Percentiles rank a stretch among this genome's conserved stretches.
Conservation (phyloP, 2,329 filamentous ascomycete species). For the Lithohypha guttulata region DNA sequence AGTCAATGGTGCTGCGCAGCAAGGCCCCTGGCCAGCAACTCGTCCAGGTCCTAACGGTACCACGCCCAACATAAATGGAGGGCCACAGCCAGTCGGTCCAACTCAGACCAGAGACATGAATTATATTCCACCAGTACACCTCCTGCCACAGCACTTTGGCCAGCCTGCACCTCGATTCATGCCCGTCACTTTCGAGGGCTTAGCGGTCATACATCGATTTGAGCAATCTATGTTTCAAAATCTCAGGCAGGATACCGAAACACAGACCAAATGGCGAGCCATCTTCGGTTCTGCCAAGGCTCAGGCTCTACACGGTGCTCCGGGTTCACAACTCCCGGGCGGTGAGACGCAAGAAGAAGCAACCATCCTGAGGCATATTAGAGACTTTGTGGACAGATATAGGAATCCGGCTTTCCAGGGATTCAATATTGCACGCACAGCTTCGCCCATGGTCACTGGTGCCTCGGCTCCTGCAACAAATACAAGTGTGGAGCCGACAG, state of each 20-base stretch:
- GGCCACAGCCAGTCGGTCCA: constrained; percentile 7
- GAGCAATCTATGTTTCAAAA: constrained; percentile 7
- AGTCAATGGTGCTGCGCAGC: constrained; percentile 6
- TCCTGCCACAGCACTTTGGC: constrained; percentile 9
- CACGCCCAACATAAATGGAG: background rate
- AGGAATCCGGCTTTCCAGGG: constrained; percentile 15
- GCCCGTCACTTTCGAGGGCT: constrained; percentile 12
- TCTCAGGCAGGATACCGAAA: constrained; percentile 8
- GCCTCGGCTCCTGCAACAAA: background rate
- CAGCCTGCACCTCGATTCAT: constrained; percentile 7
- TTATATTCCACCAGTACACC: constrained; percentile 8
- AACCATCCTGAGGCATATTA: constrained; percentile 19
- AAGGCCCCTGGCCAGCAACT: constrained; percentile 1
- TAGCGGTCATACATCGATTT: constrained; percentile 10
- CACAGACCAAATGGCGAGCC: constrained; percentile 14
- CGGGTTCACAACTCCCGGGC: constrained; percentile 12
- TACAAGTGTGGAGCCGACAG: background rate
- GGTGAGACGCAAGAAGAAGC: constrained; percentile 18
- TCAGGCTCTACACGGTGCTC: constrained; percentile 17
- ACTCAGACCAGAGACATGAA: constrained; percentile 10
- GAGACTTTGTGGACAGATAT: constrained; percentile 16
- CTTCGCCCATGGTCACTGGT: background rate
- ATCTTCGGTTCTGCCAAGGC: constrained; percentile 19
- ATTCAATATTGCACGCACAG: background rate
- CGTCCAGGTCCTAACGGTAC: background rate